Conservation (phyloP, 805 yeast species). For the Ogataea naganishii region DNA sequence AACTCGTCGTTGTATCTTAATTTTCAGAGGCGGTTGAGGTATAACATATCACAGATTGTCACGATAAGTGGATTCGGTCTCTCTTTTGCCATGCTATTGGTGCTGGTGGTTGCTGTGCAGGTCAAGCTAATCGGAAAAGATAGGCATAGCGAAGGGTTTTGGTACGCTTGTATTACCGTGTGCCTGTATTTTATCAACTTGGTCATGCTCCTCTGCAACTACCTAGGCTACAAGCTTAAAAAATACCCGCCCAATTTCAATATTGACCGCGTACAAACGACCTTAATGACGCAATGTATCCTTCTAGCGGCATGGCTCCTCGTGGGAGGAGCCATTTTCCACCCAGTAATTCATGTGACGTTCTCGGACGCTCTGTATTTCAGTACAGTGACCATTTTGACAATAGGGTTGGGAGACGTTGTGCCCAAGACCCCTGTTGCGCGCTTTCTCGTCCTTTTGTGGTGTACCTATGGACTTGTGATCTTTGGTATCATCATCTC, state of each 20-base stretch:
- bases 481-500: slow-evolving; percentile 67
- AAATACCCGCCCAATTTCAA: slow-evolving; percentile 69
- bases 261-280: slow-evolving; percentile 57
- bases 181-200: slow-evolving; percentile 53
- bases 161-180: slow-evolving; percentile 67
- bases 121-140: slow-evolving; percentile 12
- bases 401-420: slow-evolving; percentile 78
- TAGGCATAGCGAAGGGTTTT: slow-evolving; percentile 55
- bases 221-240: slow-evolving; percentile 45
- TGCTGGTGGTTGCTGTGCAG: slow-evolving; percentile 31
- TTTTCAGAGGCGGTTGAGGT: slow-evolving; percentile 49
- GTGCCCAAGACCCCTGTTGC: slow-evolving; percentile 45
- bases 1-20: slow-evolving; percentile 65
- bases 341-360: slow-evolving; percentile 32
- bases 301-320: slow-evolving; percentile 59
- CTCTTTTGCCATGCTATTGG: slow-evolving; percentile 47
- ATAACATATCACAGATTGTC: slow-evolving; percentile 51
- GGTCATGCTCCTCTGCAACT: slow-evolving; percentile 44
- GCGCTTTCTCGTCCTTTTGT: slow-evolving; percentile 50
- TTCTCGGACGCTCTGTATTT: slow-evolving; percentile 68
- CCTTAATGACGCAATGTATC: slow-evolving; percentile 66
- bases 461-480: slow-evolving; percentile 63
- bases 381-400: slow-evolving; percentile 63
- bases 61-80: slow-evolving; percentile 58
- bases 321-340: slow-evolving; percentile 58